Evolutionary conservation across 768 basidiomycete genomes (phyloP), one percentile per base, ranked within the genome.

Genomic region (Mycena olivaceomarginata): DNA sequence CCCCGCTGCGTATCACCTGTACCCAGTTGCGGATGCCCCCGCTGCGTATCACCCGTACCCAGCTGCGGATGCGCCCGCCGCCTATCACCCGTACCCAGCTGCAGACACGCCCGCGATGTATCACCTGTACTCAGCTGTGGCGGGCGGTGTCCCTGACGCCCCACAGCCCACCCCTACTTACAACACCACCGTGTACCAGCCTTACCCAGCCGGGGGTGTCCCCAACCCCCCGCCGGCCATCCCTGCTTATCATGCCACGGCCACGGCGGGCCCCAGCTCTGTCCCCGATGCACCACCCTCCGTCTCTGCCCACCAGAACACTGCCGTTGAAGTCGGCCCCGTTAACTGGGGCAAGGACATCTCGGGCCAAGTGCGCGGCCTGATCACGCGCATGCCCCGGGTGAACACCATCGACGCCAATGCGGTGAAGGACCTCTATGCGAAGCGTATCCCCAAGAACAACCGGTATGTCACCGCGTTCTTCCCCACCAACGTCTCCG

Each of bases 401-500:
- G 31, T 3, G 3, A 31, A 31, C 31, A 31, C 31, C 31, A 31
- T 31, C 31, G 31, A 31, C 31, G 31, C 31, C 31, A 31, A 31
- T 31, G 31, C 31, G 31, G 31, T 31, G 31, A 31, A 31, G 31
- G 31, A 31, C 4, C 6, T 70, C 22, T 57, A 70, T 41, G 57
- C 68, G 11, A 70, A 70, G 41, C 40, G 41, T 5, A 46, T 70
- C 69, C 57, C 57, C 3, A 70, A 70, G 45, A 70, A 70, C 59
- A 62, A 70, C 37, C 12, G 22, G 25, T 70, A 62, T 15, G 43
- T 70, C 43, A 62, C 69, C 57, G 69, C 56, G n/a, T 70, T 31
- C 69, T 70, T 70, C 69, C 59, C 69, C 11, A 70, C 43, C 45
- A 70, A 70, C 59, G 40, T 70, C 59, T 43, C 69, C 25, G 69